Conservation (phyloP, 2,329 filamentous ascomycete genomes). For the Aspergillus candidus region DNA sequence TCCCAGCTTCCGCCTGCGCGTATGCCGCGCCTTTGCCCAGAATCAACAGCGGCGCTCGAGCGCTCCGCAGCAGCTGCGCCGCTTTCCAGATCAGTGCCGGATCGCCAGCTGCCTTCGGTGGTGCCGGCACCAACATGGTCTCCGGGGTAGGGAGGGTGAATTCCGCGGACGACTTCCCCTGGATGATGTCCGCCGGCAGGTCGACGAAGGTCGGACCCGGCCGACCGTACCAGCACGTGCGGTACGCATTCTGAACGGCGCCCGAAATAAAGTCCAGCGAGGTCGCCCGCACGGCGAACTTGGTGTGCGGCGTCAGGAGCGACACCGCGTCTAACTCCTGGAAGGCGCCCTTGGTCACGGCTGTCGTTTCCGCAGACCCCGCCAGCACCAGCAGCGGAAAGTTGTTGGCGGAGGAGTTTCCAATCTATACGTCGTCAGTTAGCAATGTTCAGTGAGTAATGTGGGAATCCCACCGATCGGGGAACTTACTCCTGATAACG, state of each 20-base stretch:
- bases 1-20: slow-evolving; percentile 43
- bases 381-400: slow-evolving; percentile 52
- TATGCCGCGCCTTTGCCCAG: slow-evolving; percentile 54
- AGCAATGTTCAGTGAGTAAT: slow-evolving; percentile 2
- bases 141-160: slow-evolving; percentile 19
- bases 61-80: slow-evolving; percentile 41
- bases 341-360: slow-evolving; percentile 50
- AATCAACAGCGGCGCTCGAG: slow-evolving; percentile 48
- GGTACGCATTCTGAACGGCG: slow-evolving; percentile 47
- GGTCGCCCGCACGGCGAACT: slow-evolving; percentile 45
- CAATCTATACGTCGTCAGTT: slow-evolving; percentile 27
- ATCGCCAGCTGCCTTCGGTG: slow-evolving; percentile 44
- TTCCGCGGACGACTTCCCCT: slow-evolving; percentile 28
- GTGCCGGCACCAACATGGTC: slow-evolving; percentile 27
- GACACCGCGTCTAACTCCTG: slow-evolving; percentile 53
- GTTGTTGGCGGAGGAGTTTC: slow-evolving; percentile 49
- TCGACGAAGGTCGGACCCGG: slow-evolving; percentile 51
- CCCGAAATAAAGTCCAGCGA: slow-evolving; percentile 42
- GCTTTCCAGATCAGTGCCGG: slow-evolving; percentile 38
- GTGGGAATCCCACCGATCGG: neutral
- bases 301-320: slow-evolving; percentile 49
- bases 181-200: slow-evolving; percentile 52
- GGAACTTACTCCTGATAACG: slow-evolving; percentile 48
- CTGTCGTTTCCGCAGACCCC: slow-evolving; percentile 49
- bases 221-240: slow-evolving; percentile 49